Percentiles rank a stretch among this genome's conserved stretches.
Evolutionary conservation across 2,329 filamentous ascomycete genomes (phyloP).

Genomic region (Macrophomina pseudophaseolina): DNA sequence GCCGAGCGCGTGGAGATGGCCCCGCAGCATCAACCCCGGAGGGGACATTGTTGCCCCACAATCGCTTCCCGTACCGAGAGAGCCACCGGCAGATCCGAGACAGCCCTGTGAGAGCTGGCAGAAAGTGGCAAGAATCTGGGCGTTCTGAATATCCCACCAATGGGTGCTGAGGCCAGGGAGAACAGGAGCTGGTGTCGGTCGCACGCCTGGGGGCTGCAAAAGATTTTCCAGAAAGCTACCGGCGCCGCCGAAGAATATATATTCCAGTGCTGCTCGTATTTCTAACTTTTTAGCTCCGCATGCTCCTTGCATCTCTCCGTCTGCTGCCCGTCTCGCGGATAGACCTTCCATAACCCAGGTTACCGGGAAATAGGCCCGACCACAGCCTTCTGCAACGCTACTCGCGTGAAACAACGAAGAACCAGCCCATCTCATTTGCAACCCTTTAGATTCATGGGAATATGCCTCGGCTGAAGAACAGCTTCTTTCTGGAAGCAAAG

Average conservation of each 20-base stretch:
- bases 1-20: conserved; percentile 2
- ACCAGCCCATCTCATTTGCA: not conserved
- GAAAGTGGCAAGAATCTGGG: not conserved
- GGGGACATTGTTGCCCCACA: conserved; percentile 2
- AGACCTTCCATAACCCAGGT: not conserved
- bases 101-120: not conserved
- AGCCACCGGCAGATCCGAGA: not conserved
- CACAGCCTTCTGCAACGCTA: not conserved
- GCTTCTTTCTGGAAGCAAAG: too few species aligned
- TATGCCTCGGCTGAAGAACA: too few species aligned
- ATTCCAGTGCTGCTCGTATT: not conserved
- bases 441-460: too few species aligned
- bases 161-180: not conserved
- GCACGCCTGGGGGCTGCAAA: too few species aligned
- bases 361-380: not conserved
- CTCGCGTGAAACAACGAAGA: not conserved
- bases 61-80: not conserved
- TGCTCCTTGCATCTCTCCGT: not conserved
- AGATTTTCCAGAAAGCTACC: not conserved
- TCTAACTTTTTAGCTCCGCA: not conserved
- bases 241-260: not conserved
- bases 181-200: too few species aligned
- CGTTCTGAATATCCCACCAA: not conserved
- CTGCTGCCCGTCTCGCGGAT: too few species aligned
- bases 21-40: conserved; percentile 6